Conservation (phyloP, 306 rosid species). For the Pyrus betulifolia region DNA sequence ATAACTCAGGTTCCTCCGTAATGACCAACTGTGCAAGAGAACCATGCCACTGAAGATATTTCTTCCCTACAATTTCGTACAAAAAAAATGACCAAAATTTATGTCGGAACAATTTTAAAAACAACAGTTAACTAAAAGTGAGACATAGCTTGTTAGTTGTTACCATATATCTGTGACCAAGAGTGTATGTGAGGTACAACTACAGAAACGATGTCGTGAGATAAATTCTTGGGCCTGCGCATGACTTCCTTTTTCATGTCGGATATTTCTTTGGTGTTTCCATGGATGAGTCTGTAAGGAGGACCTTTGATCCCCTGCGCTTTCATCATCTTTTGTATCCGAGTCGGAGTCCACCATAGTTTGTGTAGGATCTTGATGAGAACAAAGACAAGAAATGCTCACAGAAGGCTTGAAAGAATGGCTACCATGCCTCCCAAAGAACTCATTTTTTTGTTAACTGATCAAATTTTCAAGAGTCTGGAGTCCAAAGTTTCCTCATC, state of each 20-base stretch:
- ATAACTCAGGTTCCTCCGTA: too few species aligned
- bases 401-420: background rate
- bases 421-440: background rate
- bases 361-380: background rate
- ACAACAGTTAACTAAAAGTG: too few species aligned
- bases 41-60: too few species aligned
- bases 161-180: background rate
- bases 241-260: background rate
- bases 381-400: background rate
- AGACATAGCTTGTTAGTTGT: too few species aligned
- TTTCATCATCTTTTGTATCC: background rate
- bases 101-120: too few species aligned
- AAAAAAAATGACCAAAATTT: too few species aligned
- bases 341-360: background rate
- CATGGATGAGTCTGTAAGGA: background rate
- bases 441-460: background rate
- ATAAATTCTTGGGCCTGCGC: background rate
- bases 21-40: too few species aligned
- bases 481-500: too few species aligned
- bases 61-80: too few species aligned
- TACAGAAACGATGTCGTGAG: background rate
- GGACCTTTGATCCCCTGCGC: background rate
- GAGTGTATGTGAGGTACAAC: background rate
- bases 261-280: background rate
- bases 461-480: too few species aligned